Evolutionary conservation across 2,329 filamentous ascomycete species (phyloP), one percentile per base, ranked within the genome.

Genomic region (Xylaria sp.): DNA sequence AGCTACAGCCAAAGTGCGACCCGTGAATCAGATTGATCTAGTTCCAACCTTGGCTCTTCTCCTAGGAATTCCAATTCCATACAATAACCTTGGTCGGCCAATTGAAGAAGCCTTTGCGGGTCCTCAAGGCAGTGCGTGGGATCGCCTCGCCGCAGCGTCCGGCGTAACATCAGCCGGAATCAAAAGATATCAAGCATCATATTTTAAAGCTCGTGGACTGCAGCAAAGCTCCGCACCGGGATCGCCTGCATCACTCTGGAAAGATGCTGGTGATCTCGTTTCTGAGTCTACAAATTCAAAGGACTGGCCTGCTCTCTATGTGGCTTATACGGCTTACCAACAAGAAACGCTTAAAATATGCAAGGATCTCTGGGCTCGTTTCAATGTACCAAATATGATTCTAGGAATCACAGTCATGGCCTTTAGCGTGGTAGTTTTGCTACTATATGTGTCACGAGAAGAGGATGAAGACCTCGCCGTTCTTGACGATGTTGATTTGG

Each of bases 81-180:
- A 92, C 81, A 99, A 98, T 76, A 99, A 95, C 73, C 85, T 99
- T 6, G 95, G 95, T 53, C 88, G 86, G 6, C 95, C 95, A 0
- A 97, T 99, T 65, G 92, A 96, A 68, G 95, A 99, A 77, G 94
- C 93, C 2, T 99, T 99, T 77, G 84, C 89, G 17, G 91, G 92
- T 0, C 77, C 80, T 1, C 82, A 84, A 21, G 90, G 90, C 31
- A 84, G 86, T 35, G 85, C 92, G 63, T 95, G 89, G 86, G 81
- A 87, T 49, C 95, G 92, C 67, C 80, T 99, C 43, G 92, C 91
- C 0, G 82, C 84, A 2, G 93, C 94, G 0, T 91, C 89, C 56
- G 88, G 90, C 25, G 80, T 97, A 62, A 84, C 93, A 0, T 87
- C 92, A 23, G 92, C 92, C 7, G 94, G 95, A 66, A 95, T 97